These are phyloP conservation scores for Pestalotiopsis sp. DNA, from an alignment of 2,329 filamentous ascomycete genomes.

Conservation along the genomic window DNA sequence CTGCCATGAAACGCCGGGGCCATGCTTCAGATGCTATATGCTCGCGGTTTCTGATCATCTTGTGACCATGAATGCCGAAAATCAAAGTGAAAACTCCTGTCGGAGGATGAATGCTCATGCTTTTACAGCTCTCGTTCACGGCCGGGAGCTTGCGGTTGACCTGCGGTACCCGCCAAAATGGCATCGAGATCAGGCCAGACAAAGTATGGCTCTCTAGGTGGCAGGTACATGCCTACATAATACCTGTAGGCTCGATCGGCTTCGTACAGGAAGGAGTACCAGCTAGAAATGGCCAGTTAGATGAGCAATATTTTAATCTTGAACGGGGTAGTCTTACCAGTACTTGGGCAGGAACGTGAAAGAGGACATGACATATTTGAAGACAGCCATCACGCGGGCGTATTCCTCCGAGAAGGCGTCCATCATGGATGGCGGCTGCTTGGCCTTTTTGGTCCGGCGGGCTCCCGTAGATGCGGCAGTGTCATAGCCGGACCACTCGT, in stretches of 20 bases:
- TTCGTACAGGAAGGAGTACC: slow-evolving; percentile 47
- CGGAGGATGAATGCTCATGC: background rate
- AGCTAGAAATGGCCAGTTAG: slow-evolving; percentile 31
- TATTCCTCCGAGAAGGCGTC: background rate
- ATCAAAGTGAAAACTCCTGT: background rate
- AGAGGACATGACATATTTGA: slow-evolving; percentile 67
- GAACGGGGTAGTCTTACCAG: slow-evolving; percentile 60
- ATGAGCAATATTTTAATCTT: background rate
- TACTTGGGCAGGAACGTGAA: slow-evolving; percentile 72
- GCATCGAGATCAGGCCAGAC: slow-evolving; percentile 50
- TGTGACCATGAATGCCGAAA: slow-evolving; percentile 3
- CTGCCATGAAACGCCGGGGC: background rate
- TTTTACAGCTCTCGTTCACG: background rate
- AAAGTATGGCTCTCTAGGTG: slow-evolving; percentile 50
- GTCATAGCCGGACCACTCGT: slow-evolving; percentile 38
- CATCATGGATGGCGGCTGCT: background rate
- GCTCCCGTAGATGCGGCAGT: background rate
- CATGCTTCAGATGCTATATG: background rate
- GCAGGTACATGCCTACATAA: slow-evolving; percentile 56
- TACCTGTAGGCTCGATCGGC: slow-evolving; percentile 48
- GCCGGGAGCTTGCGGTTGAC: background rate
- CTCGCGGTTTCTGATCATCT: background rate
- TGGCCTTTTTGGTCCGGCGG: background rate
- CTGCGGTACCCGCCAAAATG: background rate
- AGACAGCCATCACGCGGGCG: slow-evolving; percentile 60